Percentiles rank a stretch among this genome's conserved stretches.
Conservation (phyloP, 75 land plant species). For the Cupressus sempervirens region DNA sequence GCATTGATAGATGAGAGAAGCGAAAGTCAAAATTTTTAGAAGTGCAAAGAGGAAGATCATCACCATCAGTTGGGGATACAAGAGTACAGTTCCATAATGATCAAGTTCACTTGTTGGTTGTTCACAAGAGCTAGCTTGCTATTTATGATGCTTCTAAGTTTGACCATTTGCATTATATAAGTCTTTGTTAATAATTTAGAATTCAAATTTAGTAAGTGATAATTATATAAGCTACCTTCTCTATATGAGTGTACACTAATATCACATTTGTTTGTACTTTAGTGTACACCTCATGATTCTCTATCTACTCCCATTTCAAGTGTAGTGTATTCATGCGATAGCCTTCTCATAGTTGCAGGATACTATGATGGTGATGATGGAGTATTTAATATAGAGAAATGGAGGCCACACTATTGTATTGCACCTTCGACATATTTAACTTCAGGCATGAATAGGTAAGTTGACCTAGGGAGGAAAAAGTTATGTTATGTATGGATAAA, state of each 20-base stretch:
- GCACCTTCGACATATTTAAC: slow-evolving; percentile 54
- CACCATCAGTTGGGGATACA: slow-evolving; percentile 27
- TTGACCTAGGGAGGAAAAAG: too few species aligned
- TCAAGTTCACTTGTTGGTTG: slow-evolving; percentile 49
- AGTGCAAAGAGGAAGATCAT: slow-evolving; percentile 23
- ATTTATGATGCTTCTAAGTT: too few species aligned
- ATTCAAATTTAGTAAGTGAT: too few species aligned
- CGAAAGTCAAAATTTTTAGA: slow-evolving; percentile 46
- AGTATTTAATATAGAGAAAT: slow-evolving; percentile 50
- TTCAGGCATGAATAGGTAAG: background rate
- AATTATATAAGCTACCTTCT: too few species aligned
- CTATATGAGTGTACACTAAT: slow-evolving; percentile 18
- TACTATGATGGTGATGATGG: slow-evolving; percentile 76
- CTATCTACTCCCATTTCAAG: too few species aligned
- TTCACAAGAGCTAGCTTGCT: too few species aligned
- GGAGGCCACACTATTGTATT: slow-evolving; percentile 62
- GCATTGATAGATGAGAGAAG: slow-evolving; percentile 74
- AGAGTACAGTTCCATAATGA: slow-evolving; percentile 52
- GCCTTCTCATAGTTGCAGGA: too few species aligned
- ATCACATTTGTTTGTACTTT: slow-evolving; percentile 9
- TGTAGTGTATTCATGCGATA: too few species aligned
- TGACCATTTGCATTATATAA: too few species aligned
- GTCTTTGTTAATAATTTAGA: too few species aligned
- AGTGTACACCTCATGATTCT: slow-evolving; percentile 51
- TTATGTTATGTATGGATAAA: too few species aligned